These are phyloP conservation scores for Rusavskia elegans DNA, from an alignment of 495 filamentous ascomycete genomes.

Conservation along the genomic window DNA sequence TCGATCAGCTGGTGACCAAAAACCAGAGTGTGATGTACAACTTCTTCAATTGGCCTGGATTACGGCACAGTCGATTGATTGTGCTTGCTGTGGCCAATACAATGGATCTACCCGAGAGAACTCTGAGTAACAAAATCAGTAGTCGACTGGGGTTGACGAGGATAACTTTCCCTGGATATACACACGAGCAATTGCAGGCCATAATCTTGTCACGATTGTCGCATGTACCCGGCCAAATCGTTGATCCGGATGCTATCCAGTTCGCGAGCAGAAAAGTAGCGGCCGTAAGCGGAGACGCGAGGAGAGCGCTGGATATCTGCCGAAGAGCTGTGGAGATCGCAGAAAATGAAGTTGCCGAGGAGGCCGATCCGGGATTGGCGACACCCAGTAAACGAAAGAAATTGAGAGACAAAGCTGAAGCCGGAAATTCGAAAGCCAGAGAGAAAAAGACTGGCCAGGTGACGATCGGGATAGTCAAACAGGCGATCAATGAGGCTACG, in stretches of 20 bases:
- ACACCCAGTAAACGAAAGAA: slow-evolving; percentile 28
- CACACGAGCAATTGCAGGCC: slow-evolving; percentile 92
- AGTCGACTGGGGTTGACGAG: slow-evolving; percentile 74
- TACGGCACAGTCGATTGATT: slow-evolving; percentile 80
- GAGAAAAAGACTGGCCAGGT: slow-evolving; percentile 35
- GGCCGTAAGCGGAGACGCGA: slow-evolving; percentile 85
- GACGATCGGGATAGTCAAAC: slow-evolving; percentile 82
- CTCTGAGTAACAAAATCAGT: slow-evolving; percentile 94
- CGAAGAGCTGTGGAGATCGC: slow-evolving; percentile 90
- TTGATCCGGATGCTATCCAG: slow-evolving; percentile 86
- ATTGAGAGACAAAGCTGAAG: background rate
- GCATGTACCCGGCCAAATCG: slow-evolving; percentile 75
- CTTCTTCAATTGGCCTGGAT: slow-evolving; percentile 99
- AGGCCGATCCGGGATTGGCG: slow-evolving; percentile 11
- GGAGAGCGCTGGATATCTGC: slow-evolving; percentile 89
- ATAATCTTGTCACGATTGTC: slow-evolving; percentile 84
- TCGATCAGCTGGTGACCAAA: slow-evolving; percentile 93
- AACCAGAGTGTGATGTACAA: slow-evolving; percentile 99
- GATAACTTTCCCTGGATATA: slow-evolving; percentile 95
- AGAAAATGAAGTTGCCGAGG: slow-evolving; percentile 42
- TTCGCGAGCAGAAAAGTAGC: slow-evolving; percentile 95
- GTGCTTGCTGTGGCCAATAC: slow-evolving; percentile 97
- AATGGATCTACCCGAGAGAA: slow-evolving; percentile 96
- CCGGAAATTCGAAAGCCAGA: background rate
- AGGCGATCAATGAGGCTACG: slow-evolving; percentile 89